Base-by-base conservation (phyloP, 768 basidiomycete species). In the Collybiopsis confluens region DNA sequence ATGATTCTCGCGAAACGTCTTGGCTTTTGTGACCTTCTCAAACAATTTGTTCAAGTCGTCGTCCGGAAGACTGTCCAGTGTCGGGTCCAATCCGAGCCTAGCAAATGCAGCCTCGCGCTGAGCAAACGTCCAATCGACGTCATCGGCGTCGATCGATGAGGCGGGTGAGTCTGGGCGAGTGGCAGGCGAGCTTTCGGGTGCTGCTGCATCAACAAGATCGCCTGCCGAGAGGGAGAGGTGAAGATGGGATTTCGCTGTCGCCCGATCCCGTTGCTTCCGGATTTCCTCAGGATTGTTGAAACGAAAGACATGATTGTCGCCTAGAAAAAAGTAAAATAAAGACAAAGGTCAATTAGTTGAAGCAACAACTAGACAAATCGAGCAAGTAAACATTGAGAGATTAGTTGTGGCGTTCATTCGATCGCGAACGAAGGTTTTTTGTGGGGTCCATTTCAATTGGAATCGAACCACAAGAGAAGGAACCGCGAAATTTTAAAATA, bases 71-170 rank as follows among this genome's bases (percentile, higher is more conserved):
- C 88, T 91, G 68, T 98, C 93, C 23, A 99, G 78, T 13, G 90
- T 81, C 15, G 96, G 92, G 62, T 96, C 92, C 30, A 91, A 70
- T 2, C 94, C 94, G 16, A 97, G 75, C 45, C 88, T 79, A 1
- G 91, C 89, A 35, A 94, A 76, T 2, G 92, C 95, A 4, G 94
- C 94, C 70, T 99, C 97, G 7, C 94, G 82, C 65, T 91, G 90
- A 5, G 97, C 97, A 67, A 86, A 98, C n/a, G 85, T 90, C 97
- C 97, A 99, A 67, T 99, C 97, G 41, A 93, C 88, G 58, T 92
- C 88, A 24, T 81, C 76, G 52, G 81, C 86, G 21, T 81, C 80
- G 2, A 80, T 80, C 1, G 87, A 88, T 11, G 85, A 84, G 1
- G 79, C 73, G 2, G 89, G 87, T 5, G 91, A 91, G 41, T 85